Evolutionary conservation across 495 filamentous ascomycete genomes (phyloP), one percentile per base, ranked within the genome.

Genomic region (Articulospora tetracladia): DNA sequence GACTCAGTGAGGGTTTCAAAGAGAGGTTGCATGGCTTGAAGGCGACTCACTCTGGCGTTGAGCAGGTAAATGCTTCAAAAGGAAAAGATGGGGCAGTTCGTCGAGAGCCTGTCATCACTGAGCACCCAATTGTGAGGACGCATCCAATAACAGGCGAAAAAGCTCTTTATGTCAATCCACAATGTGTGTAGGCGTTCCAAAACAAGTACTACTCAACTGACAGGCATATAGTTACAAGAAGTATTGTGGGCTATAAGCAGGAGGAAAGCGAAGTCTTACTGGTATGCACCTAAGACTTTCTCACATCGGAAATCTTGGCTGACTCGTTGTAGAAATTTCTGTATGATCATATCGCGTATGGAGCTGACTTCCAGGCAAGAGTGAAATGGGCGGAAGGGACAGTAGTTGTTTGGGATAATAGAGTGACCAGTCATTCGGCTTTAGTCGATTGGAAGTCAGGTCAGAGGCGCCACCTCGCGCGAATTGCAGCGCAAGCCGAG

Each of bases 351-450:
- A 86, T 95, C 39, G 83, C 87, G 3, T 84, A 79, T 24, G 89
- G 92, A 17, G 84, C 87, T 65, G 92, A 96, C 74, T 93, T 94
- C 79, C 93, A 97, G 66, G 86, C 84, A 10, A 79, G 93, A n/a
- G 85, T 97, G 51, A 85, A 87, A 63, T 96, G 91, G 91, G 82
- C 88, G 63, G 81, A 84, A 12, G 77, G 79, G 12, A 94, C 90
- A 1, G 92, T 96, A 24, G 89, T 96, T 10, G 87, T 96, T 12
- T 96, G 92, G 85, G 92, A 96, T 68, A 93, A 95, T 71, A 81
- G 90, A 17, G 86, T 92, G 3, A 91, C 90, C 13, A 79, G 82
- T 54, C 90, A 94, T 71, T 86, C 86, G n/a, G 90, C 88, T 3
- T 74, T 90, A 30, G 69, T 91, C 19, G 91, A 93, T 70, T 95